Conservation (phyloP, 1,284 basidiomycete species). For the Pterulicium gracile region DNA sequence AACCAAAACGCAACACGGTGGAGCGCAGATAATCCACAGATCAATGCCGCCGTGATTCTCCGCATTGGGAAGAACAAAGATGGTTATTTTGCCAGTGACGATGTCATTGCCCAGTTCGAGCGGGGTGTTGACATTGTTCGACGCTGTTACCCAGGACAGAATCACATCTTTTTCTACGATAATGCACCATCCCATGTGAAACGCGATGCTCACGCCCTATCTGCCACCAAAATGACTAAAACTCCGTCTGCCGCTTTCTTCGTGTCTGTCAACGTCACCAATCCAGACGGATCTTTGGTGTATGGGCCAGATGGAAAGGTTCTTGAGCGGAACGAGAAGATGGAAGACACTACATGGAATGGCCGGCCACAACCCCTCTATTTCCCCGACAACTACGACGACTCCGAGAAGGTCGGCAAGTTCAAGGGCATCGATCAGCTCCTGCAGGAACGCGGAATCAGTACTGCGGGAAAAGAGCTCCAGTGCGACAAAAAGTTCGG, state of each 20-base stretch:
- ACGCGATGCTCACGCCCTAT: slow-evolving; percentile 16
- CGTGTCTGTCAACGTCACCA: background rate
- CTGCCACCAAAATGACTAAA: slow-evolving; percentile 17
- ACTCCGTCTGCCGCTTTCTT: background rate
- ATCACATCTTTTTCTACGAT: slow-evolving; percentile 18
- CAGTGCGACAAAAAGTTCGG: slow-evolving; percentile 14
- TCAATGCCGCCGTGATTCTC: background rate
- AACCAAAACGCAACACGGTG: too few relatives aligned
- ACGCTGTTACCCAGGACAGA: slow-evolving; percentile 10
- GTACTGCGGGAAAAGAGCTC: background rate
- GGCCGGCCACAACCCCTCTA: slow-evolving; percentile 10
- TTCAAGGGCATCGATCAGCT: slow-evolving; percentile 14
- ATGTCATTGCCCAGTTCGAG: slow-evolving; percentile 14
- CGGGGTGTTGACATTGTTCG: slow-evolving; percentile 17
- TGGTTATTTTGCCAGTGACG: slow-evolving; percentile 18
- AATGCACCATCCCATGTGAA: slow-evolving; percentile 21
- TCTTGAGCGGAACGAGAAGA: background rate
- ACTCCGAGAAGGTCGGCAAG: slow-evolving; percentile 5
- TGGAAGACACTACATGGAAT: slow-evolving; percentile 6
- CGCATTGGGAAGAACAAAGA: slow-evolving; percentile 12
- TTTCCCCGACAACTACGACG: slow-evolving; percentile 9
- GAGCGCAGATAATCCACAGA: too few relatives aligned
- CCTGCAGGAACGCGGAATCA: slow-evolving; percentile 11
- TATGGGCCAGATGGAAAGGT: slow-evolving; percentile 1
- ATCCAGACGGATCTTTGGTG: background rate